Percentiles rank a stretch among this genome's conserved stretches.
Conservation (phyloP, 805 yeast species). For the Scheffersomyces stipitis region DNA sequence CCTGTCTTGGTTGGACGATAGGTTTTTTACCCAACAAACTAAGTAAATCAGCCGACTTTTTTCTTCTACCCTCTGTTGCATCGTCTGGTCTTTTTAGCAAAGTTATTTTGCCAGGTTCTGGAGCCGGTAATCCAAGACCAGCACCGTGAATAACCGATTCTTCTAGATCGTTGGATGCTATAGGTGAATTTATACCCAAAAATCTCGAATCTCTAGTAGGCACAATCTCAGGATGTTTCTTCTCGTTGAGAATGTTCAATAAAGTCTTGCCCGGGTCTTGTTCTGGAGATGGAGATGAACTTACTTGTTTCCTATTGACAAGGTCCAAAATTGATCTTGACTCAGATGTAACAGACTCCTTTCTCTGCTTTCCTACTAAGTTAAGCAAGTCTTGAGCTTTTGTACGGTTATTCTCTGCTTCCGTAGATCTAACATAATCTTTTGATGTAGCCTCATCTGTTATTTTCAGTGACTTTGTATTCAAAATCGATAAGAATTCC, state of each 20-base stretch:
- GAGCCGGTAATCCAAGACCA: constrained; percentile 5
- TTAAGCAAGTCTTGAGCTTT: constrained; percentile 32
- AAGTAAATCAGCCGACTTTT: constrained; percentile 12
- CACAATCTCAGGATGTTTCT: no score
- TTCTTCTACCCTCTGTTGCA: constrained; percentile 1
- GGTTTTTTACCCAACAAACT: constrained; percentile 8
- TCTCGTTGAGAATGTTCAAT: constrained; percentile 7
- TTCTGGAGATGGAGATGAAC: neutral
- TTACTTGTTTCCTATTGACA: neutral
- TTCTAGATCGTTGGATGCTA: constrained; percentile 28
- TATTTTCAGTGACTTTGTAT: constrained; percentile 16
- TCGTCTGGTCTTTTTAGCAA: constrained; percentile 25
- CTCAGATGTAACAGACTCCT: neutral
- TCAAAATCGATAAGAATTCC: constrained; percentile 45
- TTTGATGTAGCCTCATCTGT: constrained; percentile 5
- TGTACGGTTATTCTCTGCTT: constrained; percentile 24
- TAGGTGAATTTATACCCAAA: constrained; percentile 9
- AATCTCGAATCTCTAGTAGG: no score
- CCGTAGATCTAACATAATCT: constrained; percentile 6
- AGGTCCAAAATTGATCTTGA: neutral
- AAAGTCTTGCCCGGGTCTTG: constrained; percentile 4
- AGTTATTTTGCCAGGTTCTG: constrained; percentile 23
- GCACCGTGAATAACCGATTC: constrained; percentile 13
- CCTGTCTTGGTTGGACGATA: constrained; percentile 1
- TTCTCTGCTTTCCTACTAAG: constrained; percentile 21